Base-by-base conservation (phyloP, 164 flowering plant species). In the Umbellularia californica region DNA sequence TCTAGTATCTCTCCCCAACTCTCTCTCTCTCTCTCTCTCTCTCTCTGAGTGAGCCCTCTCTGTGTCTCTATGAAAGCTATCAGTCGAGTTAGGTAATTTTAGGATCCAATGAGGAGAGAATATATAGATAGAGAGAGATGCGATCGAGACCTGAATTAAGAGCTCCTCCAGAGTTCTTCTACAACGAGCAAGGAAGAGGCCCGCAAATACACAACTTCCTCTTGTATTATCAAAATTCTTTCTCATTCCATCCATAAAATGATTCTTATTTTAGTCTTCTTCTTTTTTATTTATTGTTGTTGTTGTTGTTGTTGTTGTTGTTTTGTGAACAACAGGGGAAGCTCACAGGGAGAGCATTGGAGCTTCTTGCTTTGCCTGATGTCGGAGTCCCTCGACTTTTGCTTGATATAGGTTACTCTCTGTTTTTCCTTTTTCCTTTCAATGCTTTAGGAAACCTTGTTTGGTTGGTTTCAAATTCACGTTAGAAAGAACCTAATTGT, bases 151-250 rank as follows among this genome's bases (percentile, higher is more conserved):
- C 97, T 5, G 98, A 95, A 82, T 73, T 86, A 3, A 85, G 70
- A 75, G 97, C 97, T 2, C 98, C 98, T 24, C 97, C 98, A 0
- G 97, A 95, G 89, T 88, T 92, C 58, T 95, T 95, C 87, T 92
- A 95, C 77, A 81, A 91, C 68, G 93, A n/a, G n/a, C n/a, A 90
- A 25, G 4, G 66, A 72, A 0, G 98, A 94, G 76, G 97, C 97
- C 83, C 96, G 96, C 0, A 95, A 92, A 72, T 95, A 95, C 84
- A 92, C 98, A 27, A 89, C 94, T 23, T 92, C 97, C 47, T 95
- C 98, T 68, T 95, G 97, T 33, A 91, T 95, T 25, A 87, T 89
- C 51, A 90, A 90, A 69, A 91, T 95, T 81, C 98, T n/a, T 69
- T 69, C 41, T 13, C 73, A 3, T 52, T 51, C 64, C 25, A 24